Percentiles rank a stretch among this genome's conserved stretches.
Evolutionary conservation across 2,329 filamentous ascomycete species (phyloP).

Genomic region (Plenodomus biglobosus): DNA sequence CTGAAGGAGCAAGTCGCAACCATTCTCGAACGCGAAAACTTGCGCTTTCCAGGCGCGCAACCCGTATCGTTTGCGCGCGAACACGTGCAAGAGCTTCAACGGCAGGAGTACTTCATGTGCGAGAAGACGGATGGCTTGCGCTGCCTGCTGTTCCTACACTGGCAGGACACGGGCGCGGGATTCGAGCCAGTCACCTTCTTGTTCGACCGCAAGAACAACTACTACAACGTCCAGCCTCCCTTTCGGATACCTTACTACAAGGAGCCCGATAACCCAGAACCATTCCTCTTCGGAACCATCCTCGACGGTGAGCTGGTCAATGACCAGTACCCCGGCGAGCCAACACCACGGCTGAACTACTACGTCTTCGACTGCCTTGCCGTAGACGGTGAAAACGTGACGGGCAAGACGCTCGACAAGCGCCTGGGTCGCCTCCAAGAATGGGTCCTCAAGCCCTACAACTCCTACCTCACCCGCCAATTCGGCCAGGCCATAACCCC

Average conservation of each 20-base stretch:
- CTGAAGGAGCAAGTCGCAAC: conserved; percentile 74
- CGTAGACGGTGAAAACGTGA: conserved; percentile 73
- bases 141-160: conserved; percentile 89
- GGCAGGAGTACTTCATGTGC: conserved; percentile 92
- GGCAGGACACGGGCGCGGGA: conserved; percentile 50
- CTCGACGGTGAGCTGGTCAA: conserved; percentile 93
- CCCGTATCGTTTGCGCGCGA: conserved; percentile 85
- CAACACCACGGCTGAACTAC: conserved; percentile 69
- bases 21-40: conserved; percentile 69
- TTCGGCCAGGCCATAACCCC: conserved; percentile 55
- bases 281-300: conserved; percentile 78
- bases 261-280: conserved; percentile 55
- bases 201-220: conserved; percentile 97
- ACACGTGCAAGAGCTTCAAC: conserved; percentile 80
- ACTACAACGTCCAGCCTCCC: conserved; percentile 74
- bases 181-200: conserved; percentile 69
- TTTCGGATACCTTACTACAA: conserved; percentile 79
- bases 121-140: conserved; percentile 97
- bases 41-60: conserved; percentile 83
- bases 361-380: conserved; percentile 93
- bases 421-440: conserved; percentile 83
- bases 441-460: conserved; percentile 72
- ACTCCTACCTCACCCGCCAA: conserved; percentile 54
- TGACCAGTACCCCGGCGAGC: conserved; percentile 69
- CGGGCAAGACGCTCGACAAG: conserved; percentile 81